Base-by-base conservation (phyloP, 2,329 filamentous ascomycete species). In the Curvularia sp. region DNA sequence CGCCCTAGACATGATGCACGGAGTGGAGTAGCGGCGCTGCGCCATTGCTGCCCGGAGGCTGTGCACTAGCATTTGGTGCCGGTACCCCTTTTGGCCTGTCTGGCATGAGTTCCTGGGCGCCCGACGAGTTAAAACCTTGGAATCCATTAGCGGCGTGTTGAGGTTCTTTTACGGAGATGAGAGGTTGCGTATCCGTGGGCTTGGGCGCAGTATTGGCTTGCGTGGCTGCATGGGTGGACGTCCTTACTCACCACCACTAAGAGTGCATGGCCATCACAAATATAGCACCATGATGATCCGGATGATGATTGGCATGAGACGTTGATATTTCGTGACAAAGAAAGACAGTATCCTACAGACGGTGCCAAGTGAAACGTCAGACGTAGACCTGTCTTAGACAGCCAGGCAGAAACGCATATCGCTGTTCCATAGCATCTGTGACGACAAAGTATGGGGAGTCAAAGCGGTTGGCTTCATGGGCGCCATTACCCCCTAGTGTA, bases 401-500 rank as follows among this genome's bases (percentile, higher is more conserved):
- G 47, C 20, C 38, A 48, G n/a, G 35, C 49, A 28, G 31, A 15
- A 44, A 24, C 42, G 42, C 42, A 10, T 44, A 22, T 15, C 41
- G 12, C 41, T 43, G 43, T 47, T 31, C 10, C 44, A 47, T 55
- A 46, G 33, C 51, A 58, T 41, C 15, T 30, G 56, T 39, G 26
- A 41, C 41, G 51, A 38, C 52, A 30, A 15, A 22, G 43, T 28
- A 53, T 49, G 24, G 48, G 48, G 38, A 57, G 44, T 46, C 38
- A 33, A 15, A 44, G n/a, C 15, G 31, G 12, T 5, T 18, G 46
- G 24, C 31, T 26, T 12, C 24, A 42, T n/a, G 28, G 10, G 12
- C 9, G 15, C 13, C 31, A 33, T 30, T 13, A 26, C 48, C 22
- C 48, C 60, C 38, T 74, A 79, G 63, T 79, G 76, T n/a, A 78